Conservation (phyloP, 768 basidiomycete genomes). For the Candolleomyces eurysporus region DNA sequence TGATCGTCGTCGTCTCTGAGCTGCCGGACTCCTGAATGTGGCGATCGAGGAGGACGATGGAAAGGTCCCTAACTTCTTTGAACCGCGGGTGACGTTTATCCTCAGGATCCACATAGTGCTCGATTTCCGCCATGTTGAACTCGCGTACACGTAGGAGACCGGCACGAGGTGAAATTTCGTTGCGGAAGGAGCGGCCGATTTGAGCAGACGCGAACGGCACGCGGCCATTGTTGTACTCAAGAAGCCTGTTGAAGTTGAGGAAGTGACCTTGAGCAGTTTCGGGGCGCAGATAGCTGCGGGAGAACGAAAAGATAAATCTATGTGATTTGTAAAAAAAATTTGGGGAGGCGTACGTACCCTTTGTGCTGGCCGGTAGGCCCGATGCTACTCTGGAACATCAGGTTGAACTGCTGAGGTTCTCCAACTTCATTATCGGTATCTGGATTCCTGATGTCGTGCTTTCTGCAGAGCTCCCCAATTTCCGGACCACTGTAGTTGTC, state of each 20-base stretch:
- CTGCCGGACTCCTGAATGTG: constrained; percentile 77
- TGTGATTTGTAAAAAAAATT: not conserved
- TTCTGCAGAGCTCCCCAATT: constrained; percentile 82
- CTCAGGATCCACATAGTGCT: constrained; percentile 95
- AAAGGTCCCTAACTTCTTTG: constrained; percentile 71
- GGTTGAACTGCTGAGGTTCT: constrained; percentile 94
- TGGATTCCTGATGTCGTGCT: constrained; percentile 81
- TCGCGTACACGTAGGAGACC: constrained; percentile 96
- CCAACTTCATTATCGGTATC: constrained; percentile 90
- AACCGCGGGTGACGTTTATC: constrained; percentile 90
- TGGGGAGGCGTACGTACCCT: constrained; percentile 51
- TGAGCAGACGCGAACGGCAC: constrained; percentile 97
- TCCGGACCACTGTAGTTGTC: constrained; percentile 93
- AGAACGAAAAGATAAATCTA: constrained; percentile 5
- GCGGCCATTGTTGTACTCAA: constrained; percentile 97
- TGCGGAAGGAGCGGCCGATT: constrained; percentile 94
- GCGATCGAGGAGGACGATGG: constrained; percentile 76
- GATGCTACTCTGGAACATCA: constrained; percentile 98
- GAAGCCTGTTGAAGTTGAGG: constrained; percentile 93
- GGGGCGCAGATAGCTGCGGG: constrained; percentile 82
- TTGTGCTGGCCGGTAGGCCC: constrained; percentile 97
- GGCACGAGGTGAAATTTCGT: constrained; percentile 96
- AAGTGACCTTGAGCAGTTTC: constrained; percentile 99
- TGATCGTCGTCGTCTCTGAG: constrained; percentile 61
- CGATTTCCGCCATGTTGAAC: constrained; percentile 99